Percentiles rank a stretch among this genome's conserved stretches.
These are phyloP conservation scores for Trichoderma sp. DNA, from an alignment of 2,329 filamentous ascomycete genomes.

Conservation along the genomic window DNA sequence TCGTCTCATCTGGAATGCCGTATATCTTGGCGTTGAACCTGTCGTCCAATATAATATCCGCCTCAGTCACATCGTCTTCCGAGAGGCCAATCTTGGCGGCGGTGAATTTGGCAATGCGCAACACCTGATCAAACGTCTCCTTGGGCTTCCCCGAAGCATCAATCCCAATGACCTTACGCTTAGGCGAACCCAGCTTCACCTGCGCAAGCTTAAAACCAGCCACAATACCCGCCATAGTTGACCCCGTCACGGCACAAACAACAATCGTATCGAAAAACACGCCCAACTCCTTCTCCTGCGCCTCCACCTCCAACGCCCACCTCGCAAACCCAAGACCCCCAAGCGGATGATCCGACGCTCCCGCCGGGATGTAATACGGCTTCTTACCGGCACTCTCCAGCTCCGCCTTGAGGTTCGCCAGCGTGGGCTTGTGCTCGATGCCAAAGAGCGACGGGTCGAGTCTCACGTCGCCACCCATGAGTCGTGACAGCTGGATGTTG, in stretches of 20 bases:
- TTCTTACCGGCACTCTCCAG: slow-evolving; percentile 53
- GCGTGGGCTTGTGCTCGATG: slow-evolving; percentile 65
- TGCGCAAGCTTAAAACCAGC: slow-evolving; percentile 68
- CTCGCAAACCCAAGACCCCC: slow-evolving; percentile 69
- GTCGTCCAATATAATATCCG: slow-evolving; percentile 59
- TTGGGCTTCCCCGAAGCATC: slow-evolving; percentile 47
- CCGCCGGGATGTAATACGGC: slow-evolving; percentile 71
- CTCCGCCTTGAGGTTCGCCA: slow-evolving; percentile 53
- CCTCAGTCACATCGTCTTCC: slow-evolving; percentile 58
- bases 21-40: slow-evolving; percentile 65
- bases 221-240: slow-evolving; percentile 69
- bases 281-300: slow-evolving; percentile 60
- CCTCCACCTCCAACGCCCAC: slow-evolving; percentile 67
- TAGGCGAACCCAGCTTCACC: slow-evolving; percentile 39
- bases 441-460: slow-evolving; percentile 62
- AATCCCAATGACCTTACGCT: slow-evolving; percentile 62
- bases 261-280: slow-evolving; percentile 67
- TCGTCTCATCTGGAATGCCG: slow-evolving; percentile 64
- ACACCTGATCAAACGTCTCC: slow-evolving; percentile 63
- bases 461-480: slow-evolving; percentile 64
- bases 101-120: slow-evolving; percentile 64
- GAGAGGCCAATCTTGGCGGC: slow-evolving; percentile 60
- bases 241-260: slow-evolving; percentile 70
- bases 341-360: slow-evolving; percentile 67
- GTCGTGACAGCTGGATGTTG: slow-evolving; percentile 67